These are phyloP conservation scores for Cyathus striatus DNA, from an alignment of 768 basidiomycete genomes.

Conservation along the genomic window DNA sequence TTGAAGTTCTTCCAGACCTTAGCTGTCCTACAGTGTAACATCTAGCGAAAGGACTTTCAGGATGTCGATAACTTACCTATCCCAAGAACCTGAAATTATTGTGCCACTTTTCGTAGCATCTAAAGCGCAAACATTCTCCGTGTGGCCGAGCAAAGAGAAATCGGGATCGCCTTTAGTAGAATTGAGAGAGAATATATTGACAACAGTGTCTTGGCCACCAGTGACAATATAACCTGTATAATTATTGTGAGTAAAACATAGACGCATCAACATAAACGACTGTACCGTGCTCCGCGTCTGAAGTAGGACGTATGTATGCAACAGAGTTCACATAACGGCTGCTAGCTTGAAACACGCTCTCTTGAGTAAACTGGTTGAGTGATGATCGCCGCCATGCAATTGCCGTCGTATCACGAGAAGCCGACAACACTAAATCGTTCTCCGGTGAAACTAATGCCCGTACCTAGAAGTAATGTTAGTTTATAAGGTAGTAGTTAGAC, in stretches of 20 bases:
- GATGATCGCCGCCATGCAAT: constrained; percentile 73
- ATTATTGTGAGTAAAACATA: constrained; percentile 7
- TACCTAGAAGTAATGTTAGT: constrained; percentile 48
- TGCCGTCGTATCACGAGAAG: constrained; percentile 88
- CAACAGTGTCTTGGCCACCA: constrained; percentile 84
- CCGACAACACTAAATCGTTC: constrained; percentile 76
- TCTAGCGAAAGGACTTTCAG: constrained; percentile 1
- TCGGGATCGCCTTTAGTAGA: constrained; percentile 63
- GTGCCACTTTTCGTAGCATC: constrained; percentile 63
- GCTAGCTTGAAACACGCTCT: constrained; percentile 55
- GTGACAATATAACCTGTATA: constrained; percentile 75
- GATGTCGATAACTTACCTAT: constrained; percentile 55
- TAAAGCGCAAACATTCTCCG: constrained; percentile 85
- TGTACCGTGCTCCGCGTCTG: constrained; percentile 66
- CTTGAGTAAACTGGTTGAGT: constrained; percentile 46
- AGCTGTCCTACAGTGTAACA: constrained; percentile 60
- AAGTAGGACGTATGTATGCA: constrained; percentile 66
- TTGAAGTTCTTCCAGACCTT: constrained; percentile 88
- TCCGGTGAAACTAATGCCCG: constrained; percentile 76
- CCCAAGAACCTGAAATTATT: constrained; percentile 96
- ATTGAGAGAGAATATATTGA: constrained; percentile 75
- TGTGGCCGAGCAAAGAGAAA: constrained; percentile 83
- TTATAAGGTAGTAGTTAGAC: constrained; percentile 16
- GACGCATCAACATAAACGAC: constrained; percentile 11
- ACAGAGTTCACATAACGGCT: constrained; percentile 79